Base-by-base conservation (phyloP, 495 filamentous ascomycete species). In the Lophiotrema nucula region DNA sequence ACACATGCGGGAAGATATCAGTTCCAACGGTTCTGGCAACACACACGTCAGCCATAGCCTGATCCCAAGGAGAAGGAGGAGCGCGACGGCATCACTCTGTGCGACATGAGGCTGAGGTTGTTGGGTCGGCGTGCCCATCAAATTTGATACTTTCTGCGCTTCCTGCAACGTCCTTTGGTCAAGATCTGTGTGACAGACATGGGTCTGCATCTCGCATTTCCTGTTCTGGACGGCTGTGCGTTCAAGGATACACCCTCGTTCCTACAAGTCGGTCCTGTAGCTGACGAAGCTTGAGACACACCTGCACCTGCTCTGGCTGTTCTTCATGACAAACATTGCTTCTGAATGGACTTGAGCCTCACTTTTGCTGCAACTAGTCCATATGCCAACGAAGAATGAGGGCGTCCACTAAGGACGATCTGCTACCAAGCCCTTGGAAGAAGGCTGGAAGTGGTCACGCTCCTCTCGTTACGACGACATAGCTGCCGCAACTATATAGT, bases 11-110 rank as follows among this genome's bases (percentile, higher is more conserved):
- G 31, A 47, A 1, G 25, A 45, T 47, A 58, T 52, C 58, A 47
- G 39, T 45, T 25, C 22, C 24, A 48, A 53, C 53, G 60, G 47
- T 58, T 39, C 58, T 47, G 57, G 53, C 60, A 63, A 10, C 53
- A 39, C 58, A 19, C 58, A 62, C 53, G 50, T 51, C 58, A 62
- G 37, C 45, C 52, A 22, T 28, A 26, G 21, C 31, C 31, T 8
- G 31, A n/a, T n/a, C n/a, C n/a, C n/a, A n/a, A n/a, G 8, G 16
- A 47, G 47, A 47, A 53, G 37, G 45, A 31, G 8, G 31, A 15
- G 8, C 8, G 31, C 31, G 31, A 35, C 31, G 31, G 31, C 31
- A 35, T 8, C 31, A 35, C 31, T 15, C 8, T 35, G 60, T 50
- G 41, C 54, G 23, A 55, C 54, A n/a, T 26, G 44, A 54, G 55